Evolutionary conservation across 2,329 filamentous ascomycete species (phyloP), one percentile per base, ranked within the genome.

Genomic region (Cadophora sp.): DNA sequence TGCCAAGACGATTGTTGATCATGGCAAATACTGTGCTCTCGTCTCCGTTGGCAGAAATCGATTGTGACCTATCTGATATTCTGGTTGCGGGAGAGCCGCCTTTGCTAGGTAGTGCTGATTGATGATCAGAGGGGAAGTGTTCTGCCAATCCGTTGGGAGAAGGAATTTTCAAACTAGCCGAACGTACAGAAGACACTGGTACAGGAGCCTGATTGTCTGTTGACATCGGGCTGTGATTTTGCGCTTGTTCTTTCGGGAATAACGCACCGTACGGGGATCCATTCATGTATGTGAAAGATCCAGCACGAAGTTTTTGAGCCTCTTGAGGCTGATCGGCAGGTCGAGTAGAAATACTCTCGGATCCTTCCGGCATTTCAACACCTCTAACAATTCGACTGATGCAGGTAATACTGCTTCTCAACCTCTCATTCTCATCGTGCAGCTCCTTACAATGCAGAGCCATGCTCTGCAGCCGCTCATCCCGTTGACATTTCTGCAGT

Each of bases 21-120:
- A 45, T 45, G 41, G 41, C 41, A 45, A 45, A 45, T 45, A 45
- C 41, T 45, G 41, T 45, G 41, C 41, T 45, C 41, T 45, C 41
- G 41, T 45, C 41, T 45, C 41, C 41, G 41, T 45, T 45, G 41
- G 41, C 41, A 45, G 41, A 45, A 45, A 45, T 45, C 9, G 41
- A 45, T 18, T 45, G 41, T 18, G 41, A 14, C 9, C 41, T 18
- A 45, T 45, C 41, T 45, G 41, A 45, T 45, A 45, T 45, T 45
- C 41, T 45, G 14, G 41, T 45, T 18, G 41, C 41, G 41, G 16
- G 41, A 45, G 18, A 45, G 41, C 41, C 14, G 41, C 41, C 41
- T 45, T 45, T 45, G 41, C 41, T 45, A 18, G 18, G 41, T 45
- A 45, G 41, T 45, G 41, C 14, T 45, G 41, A 45, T n/a, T 45